A percentile compares a stretch with the other conserved stretches of the same genome.
Evolutionary conservation across 805 yeast species (phyloP).

Genomic region (Starmerella asiatica): DNA sequence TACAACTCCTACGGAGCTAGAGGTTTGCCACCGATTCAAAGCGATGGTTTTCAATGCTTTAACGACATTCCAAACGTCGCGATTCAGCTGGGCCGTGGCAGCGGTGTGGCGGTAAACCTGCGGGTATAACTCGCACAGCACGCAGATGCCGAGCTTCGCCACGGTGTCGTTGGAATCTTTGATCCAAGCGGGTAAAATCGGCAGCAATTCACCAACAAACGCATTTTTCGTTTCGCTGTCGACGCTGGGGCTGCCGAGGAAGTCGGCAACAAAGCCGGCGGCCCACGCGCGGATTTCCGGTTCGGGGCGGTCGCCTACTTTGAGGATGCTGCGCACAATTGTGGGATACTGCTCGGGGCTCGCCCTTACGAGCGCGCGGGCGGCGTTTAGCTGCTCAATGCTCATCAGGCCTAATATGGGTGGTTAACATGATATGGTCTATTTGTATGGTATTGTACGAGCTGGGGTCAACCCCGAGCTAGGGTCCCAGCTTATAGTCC

Average conservation of each 20-base stretch:
- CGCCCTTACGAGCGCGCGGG: constrained; percentile 25
- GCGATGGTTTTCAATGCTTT: constrained; percentile 43
- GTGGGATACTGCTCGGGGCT: constrained; percentile 29
- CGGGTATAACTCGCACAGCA: constrained; percentile 36
- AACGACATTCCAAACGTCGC: constrained; percentile 42
- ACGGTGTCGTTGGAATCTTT: constrained; percentile 21
- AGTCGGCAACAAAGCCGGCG: constrained; percentile 28
- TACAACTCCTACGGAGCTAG: constrained; percentile 34
- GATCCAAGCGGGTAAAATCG: constrained; percentile 21
- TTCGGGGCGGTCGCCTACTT: constrained; percentile 28
- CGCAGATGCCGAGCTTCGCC: constrained; percentile 30
- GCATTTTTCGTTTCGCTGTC: constrained; percentile 17
- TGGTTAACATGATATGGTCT: no score
- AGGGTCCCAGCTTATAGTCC: no score
- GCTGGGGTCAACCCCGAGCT: no score
- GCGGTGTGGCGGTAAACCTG: constrained; percentile 29
- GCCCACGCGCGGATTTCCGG: constrained; percentile 27
- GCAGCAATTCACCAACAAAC: constrained; percentile 24
- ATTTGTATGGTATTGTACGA: no score
- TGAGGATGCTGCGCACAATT: constrained; percentile 28
- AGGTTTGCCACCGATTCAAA: constrained; percentile 43
- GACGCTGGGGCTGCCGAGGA: constrained; percentile 24
- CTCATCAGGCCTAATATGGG: no score
- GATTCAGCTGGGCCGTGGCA: constrained; percentile 29
- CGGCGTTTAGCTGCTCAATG: constrained; percentile 28